phyloP scores from a whole-genome alignment of 805 yeast genomes.

The Priceomyces castillae region DNA sequence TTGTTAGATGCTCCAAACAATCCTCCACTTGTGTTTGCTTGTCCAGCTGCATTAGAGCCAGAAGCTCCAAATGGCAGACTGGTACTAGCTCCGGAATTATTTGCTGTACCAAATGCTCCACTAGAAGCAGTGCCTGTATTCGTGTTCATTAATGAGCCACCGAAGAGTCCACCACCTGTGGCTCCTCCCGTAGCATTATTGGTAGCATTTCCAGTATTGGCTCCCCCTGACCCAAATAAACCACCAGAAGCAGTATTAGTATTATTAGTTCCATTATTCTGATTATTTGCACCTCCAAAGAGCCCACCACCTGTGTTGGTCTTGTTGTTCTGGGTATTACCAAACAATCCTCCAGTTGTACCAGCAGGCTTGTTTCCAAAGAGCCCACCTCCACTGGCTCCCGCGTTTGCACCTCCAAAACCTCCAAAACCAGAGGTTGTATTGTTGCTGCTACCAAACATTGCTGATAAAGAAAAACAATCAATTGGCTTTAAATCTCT shows the following conservation, averaged over 20 bases:
- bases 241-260: conserved; percentile 13
- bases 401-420: conserved; percentile 8
- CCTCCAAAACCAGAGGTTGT: conserved; percentile 11
- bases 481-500: background rate
- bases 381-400: conserved; percentile 12
- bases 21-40: conserved; percentile 13
- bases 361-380: conserved; percentile 13
- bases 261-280: conserved; percentile 6
- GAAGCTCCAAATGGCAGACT: background rate
- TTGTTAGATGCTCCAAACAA: conserved; percentile 12
- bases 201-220: background rate
- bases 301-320: conserved; percentile 15
- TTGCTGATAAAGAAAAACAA: background rate
- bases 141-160: background rate
- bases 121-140: background rate
- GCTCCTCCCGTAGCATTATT: background rate
- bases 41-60: background rate
- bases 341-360: conserved; percentile 5
- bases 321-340: conserved; percentile 2
- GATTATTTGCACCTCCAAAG: conserved; percentile 17
- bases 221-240: conserved; percentile 17
- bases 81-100: background rate
- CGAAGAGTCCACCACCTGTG: background rate
- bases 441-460: conserved; percentile 6
- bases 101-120: background rate